phyloP scores from a whole-genome alignment of 1,284 basidiomycete species.

The Naganishia sp. region DNA sequence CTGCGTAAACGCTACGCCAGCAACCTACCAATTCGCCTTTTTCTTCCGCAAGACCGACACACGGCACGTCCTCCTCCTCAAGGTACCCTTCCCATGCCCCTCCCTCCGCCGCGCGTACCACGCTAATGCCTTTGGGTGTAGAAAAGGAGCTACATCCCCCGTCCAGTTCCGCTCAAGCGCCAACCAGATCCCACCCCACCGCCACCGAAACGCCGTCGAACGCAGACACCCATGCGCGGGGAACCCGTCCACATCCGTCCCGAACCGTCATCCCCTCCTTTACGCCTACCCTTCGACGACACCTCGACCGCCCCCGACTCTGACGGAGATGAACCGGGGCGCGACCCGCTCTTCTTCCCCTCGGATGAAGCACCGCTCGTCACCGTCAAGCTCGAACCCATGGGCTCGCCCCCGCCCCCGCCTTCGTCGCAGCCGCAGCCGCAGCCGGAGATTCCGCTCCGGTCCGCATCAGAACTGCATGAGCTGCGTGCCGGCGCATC shows the following conservation, averaged over 20 bases:
- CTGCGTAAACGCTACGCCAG: slow-evolving; percentile 1
- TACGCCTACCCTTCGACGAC: neutral
- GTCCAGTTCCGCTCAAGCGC: neutral
- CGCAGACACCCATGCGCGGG: neutral
- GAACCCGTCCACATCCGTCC: neutral
- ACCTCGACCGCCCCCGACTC: neutral
- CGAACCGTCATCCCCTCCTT: neutral
- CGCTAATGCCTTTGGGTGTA: neutral
- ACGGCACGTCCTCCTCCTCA: slow-evolving; percentile 33
- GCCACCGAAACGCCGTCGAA: neutral
- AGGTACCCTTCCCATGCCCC: slow-evolving; percentile 4
- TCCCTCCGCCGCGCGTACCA: neutral
- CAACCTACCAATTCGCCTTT: slow-evolving; percentile 34
- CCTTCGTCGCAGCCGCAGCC: too few species aligned
- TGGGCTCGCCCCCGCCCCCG: slow-evolving; percentile 6
- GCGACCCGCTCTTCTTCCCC: neutral
- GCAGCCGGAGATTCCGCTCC: slow-evolving; percentile 8
- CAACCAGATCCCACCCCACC: neutral
- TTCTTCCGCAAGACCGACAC: slow-evolving; percentile 35
- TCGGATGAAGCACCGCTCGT: neutral
- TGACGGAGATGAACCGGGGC: neutral
- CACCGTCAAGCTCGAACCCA: slow-evolving; percentile 30
- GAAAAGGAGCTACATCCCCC: slow-evolving; percentile 31
- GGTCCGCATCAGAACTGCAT: neutral
- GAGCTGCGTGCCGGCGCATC: slow-evolving; percentile 24